phyloP scores from a whole-genome alignment of 306 rosid genomes.

The Ammopiptanthus mongolicus region DNA sequence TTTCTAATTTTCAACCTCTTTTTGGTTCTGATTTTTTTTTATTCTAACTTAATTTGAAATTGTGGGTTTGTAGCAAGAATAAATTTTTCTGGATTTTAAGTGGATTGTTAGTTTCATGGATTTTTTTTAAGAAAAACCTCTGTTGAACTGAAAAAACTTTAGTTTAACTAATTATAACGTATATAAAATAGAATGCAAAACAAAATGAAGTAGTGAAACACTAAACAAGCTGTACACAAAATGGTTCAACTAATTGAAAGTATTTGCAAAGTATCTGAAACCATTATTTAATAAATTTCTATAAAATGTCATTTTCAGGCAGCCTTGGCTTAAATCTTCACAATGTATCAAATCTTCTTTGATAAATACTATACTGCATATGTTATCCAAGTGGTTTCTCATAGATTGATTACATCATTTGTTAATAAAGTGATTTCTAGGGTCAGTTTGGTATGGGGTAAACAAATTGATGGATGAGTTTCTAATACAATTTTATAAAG shows the following conservation, averaged over 20 bases:
- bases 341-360: not conserved
- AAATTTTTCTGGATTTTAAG: not conserved
- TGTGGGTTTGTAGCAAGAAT: constrained; percentile 17
- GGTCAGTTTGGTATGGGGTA: too few relatives aligned
- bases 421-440: not conserved
- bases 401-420: not conserved
- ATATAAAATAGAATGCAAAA: not conserved
- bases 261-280: constrained; percentile 23
- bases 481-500: too few relatives aligned
- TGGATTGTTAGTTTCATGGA: not conserved
- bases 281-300: not conserved
- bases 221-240: not conserved
- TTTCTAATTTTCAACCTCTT: not conserved
- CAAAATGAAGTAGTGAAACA: not conserved
- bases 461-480: too few relatives aligned
- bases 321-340: not conserved
- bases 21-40: not conserved
- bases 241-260: not conserved
- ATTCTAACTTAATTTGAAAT: not conserved
- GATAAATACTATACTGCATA: not conserved
- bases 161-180: not conserved
- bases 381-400: not conserved
- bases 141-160: not conserved
- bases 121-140: not conserved
- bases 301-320: not conserved